Conservation (phyloP, 164 flowering plant genomes). For the Houttuynia cordata region DNA sequence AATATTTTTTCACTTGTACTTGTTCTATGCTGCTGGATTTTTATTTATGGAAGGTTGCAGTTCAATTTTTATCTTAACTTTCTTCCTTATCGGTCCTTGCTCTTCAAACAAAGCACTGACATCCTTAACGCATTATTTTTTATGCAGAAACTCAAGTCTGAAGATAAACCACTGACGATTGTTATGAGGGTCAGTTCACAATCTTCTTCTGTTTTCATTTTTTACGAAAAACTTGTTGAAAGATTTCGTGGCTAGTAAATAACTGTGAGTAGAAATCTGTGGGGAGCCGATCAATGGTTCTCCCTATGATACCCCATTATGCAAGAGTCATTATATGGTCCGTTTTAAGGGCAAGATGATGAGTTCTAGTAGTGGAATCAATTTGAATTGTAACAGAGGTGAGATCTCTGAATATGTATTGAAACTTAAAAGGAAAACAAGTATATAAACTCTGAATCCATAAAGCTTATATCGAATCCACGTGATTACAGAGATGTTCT, state of each 20-base stretch:
- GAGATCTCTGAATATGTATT: too few species aligned
- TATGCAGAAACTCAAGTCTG: conserved; percentile 44
- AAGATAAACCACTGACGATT: conserved; percentile 45
- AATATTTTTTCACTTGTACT: too few species aligned
- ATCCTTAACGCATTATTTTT: conserved; percentile 5
- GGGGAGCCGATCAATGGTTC: too few species aligned
- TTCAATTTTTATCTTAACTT: not conserved
- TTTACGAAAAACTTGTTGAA: not conserved
- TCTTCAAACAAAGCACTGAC: not conserved
- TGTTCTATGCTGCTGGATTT: not conserved
- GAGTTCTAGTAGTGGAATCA: too few species aligned
- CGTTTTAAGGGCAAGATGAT: not conserved
- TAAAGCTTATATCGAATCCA: too few species aligned
- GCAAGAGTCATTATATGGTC: not conserved
- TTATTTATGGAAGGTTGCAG: not conserved
- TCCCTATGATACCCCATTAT: too few species aligned
- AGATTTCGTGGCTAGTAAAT: too few species aligned
- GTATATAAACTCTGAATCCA: too few species aligned
- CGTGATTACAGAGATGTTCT: too few species aligned
- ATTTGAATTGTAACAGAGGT: too few species aligned
- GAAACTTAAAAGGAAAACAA: too few species aligned
- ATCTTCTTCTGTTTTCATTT: not conserved
- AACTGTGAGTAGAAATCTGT: too few species aligned
- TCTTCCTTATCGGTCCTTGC: not conserved
- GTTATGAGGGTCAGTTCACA: conserved; percentile 48